Evolutionary conservation across 1,284 basidiomycete genomes (phyloP).

Genomic region (Heterobasidion parviporum): DNA sequence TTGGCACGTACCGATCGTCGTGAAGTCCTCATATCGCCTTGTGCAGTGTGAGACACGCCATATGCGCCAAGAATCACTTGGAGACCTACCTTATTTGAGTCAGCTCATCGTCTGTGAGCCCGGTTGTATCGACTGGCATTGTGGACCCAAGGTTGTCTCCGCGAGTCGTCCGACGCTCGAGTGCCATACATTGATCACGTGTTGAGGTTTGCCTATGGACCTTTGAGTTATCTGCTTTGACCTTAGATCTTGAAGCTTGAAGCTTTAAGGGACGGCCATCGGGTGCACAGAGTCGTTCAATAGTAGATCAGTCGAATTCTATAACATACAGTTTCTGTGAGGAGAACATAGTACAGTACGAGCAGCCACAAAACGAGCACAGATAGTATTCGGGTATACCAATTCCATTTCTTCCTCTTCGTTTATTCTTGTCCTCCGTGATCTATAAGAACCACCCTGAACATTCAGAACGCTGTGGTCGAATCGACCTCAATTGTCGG

Average conservation of each 20-base stretch:
- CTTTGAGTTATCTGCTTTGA: no score
- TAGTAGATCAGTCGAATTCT: neutral
- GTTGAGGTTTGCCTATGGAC: neutral
- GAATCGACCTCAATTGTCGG: constrained; percentile 95
- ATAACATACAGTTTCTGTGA: neutral
- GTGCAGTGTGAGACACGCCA: neutral
- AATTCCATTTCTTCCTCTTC: neutral
- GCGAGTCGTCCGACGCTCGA: no score
- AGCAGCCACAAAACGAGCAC: neutral
- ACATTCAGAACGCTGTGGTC: constrained; percentile 68
- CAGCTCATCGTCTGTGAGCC: constrained; percentile 2
- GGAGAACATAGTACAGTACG: neutral
- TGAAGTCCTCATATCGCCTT: constrained; percentile 65
- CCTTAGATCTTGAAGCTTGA: no score
- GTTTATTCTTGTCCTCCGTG: neutral
- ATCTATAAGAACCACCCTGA: neutral
- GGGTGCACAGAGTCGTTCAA: no score
- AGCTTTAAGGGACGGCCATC: no score
- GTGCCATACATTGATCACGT: neutral
- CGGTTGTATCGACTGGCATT: constrained; percentile 2
- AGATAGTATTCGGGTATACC: neutral
- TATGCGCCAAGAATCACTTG: neutral
- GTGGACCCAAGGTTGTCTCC: neutral
- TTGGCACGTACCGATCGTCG: constrained; percentile 53
- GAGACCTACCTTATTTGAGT: constrained; percentile 1